A percentile compares a stretch with the other conserved stretches of the same genome.
Evolutionary conservation across 768 basidiomycete species (phyloP).

Genomic region (Macrocybe gigantea): DNA sequence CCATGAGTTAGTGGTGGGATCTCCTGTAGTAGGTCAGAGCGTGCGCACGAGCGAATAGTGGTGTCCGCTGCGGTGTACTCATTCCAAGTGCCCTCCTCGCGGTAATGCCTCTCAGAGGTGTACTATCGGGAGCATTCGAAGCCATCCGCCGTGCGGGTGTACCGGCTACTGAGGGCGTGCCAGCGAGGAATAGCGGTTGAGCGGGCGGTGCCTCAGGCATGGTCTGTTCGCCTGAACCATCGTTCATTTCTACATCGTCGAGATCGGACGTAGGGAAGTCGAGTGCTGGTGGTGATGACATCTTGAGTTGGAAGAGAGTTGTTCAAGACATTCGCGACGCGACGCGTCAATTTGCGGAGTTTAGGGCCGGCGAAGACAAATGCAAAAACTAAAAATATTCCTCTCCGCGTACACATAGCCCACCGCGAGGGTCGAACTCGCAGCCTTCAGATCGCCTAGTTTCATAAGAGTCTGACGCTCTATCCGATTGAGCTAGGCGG

Average conservation of each 20-base stretch:
- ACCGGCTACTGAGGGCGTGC: conserved; percentile 46
- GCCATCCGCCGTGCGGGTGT: conserved; percentile 38
- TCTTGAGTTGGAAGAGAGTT: conserved; percentile 17
- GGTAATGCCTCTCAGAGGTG: conserved; percentile 38
- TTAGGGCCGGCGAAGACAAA: conserved; percentile 37
- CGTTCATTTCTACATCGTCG: conserved; percentile 52
- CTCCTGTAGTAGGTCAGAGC: conserved; percentile 3
- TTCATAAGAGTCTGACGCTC: conserved; percentile 55
- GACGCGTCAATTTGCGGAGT: conserved; percentile 41
- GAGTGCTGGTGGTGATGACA: conserved; percentile 62
- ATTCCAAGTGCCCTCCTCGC: conserved; percentile 51
- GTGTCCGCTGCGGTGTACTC: conserved; percentile 50
- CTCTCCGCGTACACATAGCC: conserved; percentile 40
- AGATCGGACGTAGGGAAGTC: conserved; percentile 62
- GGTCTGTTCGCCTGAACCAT: conserved; percentile 27
- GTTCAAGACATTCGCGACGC: conserved; percentile 34
- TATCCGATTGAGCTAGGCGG: conserved; percentile 64
- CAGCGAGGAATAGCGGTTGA: conserved; percentile 48
- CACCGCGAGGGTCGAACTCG: conserved; percentile 84
- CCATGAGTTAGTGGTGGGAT: conserved; percentile 5
- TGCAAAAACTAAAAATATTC: too few relatives aligned
- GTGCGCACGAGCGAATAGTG: conserved; percentile 43
- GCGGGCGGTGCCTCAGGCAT: conserved; percentile 34
- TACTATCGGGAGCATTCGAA: conserved; percentile 34
- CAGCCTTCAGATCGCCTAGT: conserved; percentile 63